Conservation (phyloP, 768 basidiomycete species). For the Amanita exitialis region DNA sequence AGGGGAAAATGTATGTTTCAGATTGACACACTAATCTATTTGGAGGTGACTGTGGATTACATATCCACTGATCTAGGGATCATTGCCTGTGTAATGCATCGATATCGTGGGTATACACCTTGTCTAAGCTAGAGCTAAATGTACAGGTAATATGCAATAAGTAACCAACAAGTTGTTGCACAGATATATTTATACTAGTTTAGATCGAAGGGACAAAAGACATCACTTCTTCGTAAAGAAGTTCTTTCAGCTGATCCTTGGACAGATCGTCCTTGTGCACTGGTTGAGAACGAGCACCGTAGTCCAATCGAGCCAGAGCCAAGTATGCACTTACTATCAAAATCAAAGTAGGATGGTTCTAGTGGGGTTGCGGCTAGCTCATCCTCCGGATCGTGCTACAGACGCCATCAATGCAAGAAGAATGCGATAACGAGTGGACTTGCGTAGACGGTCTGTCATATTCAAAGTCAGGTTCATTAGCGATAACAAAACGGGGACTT, state of each 20-base stretch:
- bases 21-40: no score
- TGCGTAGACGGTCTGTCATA: slow-evolving; percentile 57
- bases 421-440: neutral
- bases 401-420: slow-evolving; percentile 26
- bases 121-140: no score
- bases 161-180: no score
- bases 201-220: slow-evolving; percentile 2
- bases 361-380: slow-evolving; percentile 75
- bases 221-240: slow-evolving; percentile 4
- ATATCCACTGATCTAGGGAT: no score
- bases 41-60: no score
- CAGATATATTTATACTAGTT: neutral
- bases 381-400: slow-evolving; percentile 84
- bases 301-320: slow-evolving; percentile 18
- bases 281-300: neutral
- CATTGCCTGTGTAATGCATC: no score
- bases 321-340: slow-evolving; percentile 52
- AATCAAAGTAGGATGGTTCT: slow-evolving; percentile 75
- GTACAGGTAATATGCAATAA: no score
- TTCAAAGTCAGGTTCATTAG: slow-evolving; percentile 71
- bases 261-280: slow-evolving; percentile 6
- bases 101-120: no score
- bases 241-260: slow-evolving; percentile 4
- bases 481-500: slow-evolving; percentile 16
- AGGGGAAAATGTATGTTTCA: slow-evolving; percentile 1